Evolutionary conservation across 257 asterid species (phyloP).

Genomic region (Ligustrum vulgare): DNA sequence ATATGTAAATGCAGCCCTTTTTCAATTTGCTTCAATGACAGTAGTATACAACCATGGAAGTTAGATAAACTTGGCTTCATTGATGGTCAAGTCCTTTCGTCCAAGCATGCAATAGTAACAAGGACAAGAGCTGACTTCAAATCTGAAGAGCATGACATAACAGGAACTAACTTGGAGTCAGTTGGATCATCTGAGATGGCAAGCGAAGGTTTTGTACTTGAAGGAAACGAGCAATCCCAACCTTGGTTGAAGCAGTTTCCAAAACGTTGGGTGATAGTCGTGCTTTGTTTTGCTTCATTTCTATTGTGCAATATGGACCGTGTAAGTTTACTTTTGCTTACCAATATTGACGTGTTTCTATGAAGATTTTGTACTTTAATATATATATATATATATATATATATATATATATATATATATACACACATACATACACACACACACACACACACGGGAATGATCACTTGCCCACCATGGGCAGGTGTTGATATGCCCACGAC

Average conservation of each 20-base stretch:
- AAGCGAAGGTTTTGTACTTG: constrained; percentile 48
- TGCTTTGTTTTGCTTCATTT: constrained; percentile 90
- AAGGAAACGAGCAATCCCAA: constrained; percentile 44
- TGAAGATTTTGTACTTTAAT: constrained; percentile 16
- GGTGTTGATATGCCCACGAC: no score
- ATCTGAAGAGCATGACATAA: constrained; percentile 73
- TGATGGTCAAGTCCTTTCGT: constrained; percentile 36
- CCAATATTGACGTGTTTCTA: background rate
- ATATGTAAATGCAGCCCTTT: constrained; percentile 39
- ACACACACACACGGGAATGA: no score
- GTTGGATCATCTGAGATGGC: constrained; percentile 54
- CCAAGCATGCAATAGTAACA: constrained; percentile 45
- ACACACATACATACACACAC: no score
- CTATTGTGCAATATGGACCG: constrained; percentile 99
- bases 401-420: no score
- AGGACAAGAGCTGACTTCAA: constrained; percentile 72
- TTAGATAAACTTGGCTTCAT: constrained; percentile 42
- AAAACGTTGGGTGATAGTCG: constrained; percentile 90
- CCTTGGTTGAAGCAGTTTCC: constrained; percentile 85
- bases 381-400: no score
- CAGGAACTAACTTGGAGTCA: constrained; percentile 49
- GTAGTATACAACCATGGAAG: constrained; percentile 43
- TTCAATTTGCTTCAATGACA: constrained; percentile 34
- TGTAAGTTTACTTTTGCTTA: constrained; percentile 44
- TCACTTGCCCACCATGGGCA: no score